A percentile compares a stretch with the other conserved stretches of the same genome.
Evolutionary conservation across 805 yeast genomes (phyloP).

Genomic region (Candida odintsovae): DNA sequence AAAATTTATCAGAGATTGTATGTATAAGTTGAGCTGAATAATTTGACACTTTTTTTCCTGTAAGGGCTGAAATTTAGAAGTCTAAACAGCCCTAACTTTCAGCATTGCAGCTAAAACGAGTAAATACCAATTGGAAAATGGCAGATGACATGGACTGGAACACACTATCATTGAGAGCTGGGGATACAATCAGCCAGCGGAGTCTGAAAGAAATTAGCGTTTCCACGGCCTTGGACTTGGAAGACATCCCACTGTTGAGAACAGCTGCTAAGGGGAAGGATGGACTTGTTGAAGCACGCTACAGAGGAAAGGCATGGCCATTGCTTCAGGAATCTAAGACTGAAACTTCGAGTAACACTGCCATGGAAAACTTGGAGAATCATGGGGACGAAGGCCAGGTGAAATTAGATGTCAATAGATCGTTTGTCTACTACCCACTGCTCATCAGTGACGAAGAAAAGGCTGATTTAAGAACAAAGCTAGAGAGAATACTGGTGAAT

Average conservation of each 20-base stretch:
- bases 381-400: constrained; percentile 81
- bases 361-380: constrained; percentile 1
- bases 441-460: constrained; percentile 17
- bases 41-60: background rate
- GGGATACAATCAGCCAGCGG: constrained; percentile 11
- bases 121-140: background rate
- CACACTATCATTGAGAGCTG: constrained; percentile 39
- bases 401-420: constrained; percentile 66
- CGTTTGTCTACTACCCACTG: constrained; percentile 43
- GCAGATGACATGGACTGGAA: constrained; percentile 33
- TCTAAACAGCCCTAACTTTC: no score
- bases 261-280: constrained; percentile 38
- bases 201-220: constrained; percentile 26
- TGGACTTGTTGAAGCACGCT: constrained; percentile 38
- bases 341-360: background rate
- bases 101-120: background rate
- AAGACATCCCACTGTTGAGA: constrained; percentile 25
- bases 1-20: background rate
- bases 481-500: constrained; percentile 38
- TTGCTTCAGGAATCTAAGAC: constrained; percentile 29
- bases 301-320: constrained; percentile 49
- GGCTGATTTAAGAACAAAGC: constrained; percentile 14
- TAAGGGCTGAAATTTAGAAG: no score
- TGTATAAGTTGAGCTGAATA: no score
- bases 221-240: constrained; percentile 29